phyloP scores from a whole-genome alignment of 2,329 filamentous ascomycete species.

The Didymella pomorum region DNA sequence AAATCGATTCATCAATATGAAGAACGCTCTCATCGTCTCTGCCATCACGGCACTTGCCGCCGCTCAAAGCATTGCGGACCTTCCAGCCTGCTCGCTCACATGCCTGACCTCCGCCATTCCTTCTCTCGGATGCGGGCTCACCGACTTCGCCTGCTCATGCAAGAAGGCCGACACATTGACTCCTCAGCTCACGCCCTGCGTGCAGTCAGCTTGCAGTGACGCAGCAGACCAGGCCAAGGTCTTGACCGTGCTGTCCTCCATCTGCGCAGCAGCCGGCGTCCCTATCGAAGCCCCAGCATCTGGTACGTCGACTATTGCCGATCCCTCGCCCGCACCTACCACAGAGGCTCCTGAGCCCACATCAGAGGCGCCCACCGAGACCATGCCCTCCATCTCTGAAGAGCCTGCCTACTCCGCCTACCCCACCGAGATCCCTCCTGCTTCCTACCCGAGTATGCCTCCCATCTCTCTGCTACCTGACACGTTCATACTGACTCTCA shows the following conservation, averaged over 20 bases:
- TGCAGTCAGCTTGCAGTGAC: conserved; percentile 50
- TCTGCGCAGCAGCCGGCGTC: conserved; percentile 39
- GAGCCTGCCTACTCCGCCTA: conserved; percentile 10
- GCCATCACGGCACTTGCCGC: conserved; percentile 49
- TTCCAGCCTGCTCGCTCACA: conserved; percentile 54
- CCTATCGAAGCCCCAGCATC: conserved; percentile 28
- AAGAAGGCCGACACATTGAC: conserved; percentile 51
- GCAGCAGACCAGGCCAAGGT: conserved; percentile 47
- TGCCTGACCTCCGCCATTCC: conserved; percentile 28
- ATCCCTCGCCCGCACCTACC: not conserved
- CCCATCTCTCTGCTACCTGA: fast-evolving
- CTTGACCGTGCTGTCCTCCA: conserved; percentile 28
- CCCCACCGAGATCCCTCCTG: conserved; percentile 1
- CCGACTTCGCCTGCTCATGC: conserved; percentile 59
- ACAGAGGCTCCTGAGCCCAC: conserved; percentile 5
- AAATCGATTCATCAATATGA: conserved; percentile 31
- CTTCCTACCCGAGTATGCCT: conserved; percentile 2
- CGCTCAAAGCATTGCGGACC: conserved; percentile 51
- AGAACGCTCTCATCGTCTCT: conserved; percentile 37
- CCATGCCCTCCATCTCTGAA: not conserved
- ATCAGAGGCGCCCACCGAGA: conserved; percentile 1
- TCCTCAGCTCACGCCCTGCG: conserved; percentile 53
- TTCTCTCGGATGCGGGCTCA: conserved; percentile 52
- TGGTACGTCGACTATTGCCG: not conserved
- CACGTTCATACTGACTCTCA: not conserved